These are phyloP conservation scores for Vaccinium vitisidaea DNA, from an alignment of 148 eudicot genomes.

Conservation along the genomic window DNA sequence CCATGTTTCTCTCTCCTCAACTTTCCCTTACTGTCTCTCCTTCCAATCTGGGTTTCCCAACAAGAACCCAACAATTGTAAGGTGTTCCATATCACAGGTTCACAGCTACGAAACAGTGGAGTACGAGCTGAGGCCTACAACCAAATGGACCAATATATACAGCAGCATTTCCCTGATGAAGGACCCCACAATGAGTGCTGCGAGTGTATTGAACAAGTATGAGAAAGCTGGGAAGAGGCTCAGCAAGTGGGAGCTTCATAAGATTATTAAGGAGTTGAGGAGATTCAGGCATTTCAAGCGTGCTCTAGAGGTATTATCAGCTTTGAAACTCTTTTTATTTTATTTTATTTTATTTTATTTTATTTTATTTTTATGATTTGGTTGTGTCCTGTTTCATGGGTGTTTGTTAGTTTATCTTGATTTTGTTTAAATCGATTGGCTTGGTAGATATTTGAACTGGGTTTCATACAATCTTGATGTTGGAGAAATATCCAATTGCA, in stretches of 20 bases:
- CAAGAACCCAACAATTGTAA: conserved; percentile 12
- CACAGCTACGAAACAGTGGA: conserved; percentile 40
- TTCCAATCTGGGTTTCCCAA: conserved; percentile 44
- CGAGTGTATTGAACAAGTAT: conserved; percentile 48
- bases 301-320: conserved; percentile 74
- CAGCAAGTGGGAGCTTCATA: conserved; percentile 80
- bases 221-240: conserved; percentile 63
- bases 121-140: conserved; percentile 34
- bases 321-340: background rate
- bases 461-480: background rate
- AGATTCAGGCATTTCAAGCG: conserved; percentile 50
- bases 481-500: background rate
- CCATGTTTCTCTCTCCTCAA: conserved; percentile 21
- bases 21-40: conserved; percentile 26
- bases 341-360: background rate
- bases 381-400: conserved; percentile 1
- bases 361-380: background rate
- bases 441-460: background rate
- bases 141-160: conserved; percentile 51
- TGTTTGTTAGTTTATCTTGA: background rate
- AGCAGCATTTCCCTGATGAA: conserved; percentile 50
- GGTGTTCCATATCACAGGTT: conserved; percentile 40
- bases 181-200: conserved; percentile 42
- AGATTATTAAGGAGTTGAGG: conserved; percentile 70
- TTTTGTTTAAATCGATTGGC: conserved; percentile 4